Base-by-base conservation (phyloP, 2,329 filamentous ascomycete genomes). In the Escovopsis weberi region DNA sequence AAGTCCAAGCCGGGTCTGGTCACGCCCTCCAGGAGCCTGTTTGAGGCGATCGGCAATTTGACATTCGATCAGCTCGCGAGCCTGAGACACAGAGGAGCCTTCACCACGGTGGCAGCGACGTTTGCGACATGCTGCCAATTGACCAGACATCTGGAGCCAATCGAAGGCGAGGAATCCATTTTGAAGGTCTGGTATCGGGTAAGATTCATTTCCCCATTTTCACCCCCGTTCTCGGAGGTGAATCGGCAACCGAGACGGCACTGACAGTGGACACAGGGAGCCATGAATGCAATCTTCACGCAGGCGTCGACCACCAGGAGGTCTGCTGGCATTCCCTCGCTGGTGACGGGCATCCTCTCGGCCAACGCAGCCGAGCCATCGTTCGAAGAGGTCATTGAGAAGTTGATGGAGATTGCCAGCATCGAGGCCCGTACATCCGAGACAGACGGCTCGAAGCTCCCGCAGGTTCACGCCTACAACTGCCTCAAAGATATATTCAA, bases 391-490 rank as follows among this genome's bases (percentile, higher is more conserved):
- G 76, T 81, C 1, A 78, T 93, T 56, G 55, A 59, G 6, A 74
- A 77, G 32, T 67, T 87, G 4, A 72, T 75, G 46, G 57, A 60
- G 4, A 78, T 85, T 42, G 75, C 79, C 6, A 60, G 67, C 23
- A 59, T 65, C 19, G 68, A 74, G 40, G 73, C 73, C 4, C 62
- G 58, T 9, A 66, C 72, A 36, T 67, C 70, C 0, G 69, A 75
- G 45, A 76, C 72, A 0, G 76, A 80, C 45, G 75, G 72, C 28
- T 73, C 72, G 2, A 80, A 82, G 35, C 64, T 96, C 4, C 82
- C 87, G 0, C 89, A 98, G 60, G 91, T 98, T 0, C 91, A 98
- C 59, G 87, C 91, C 0, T 74, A 94, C 56, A 98, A 98, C 57
- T 94, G 85, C 47, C 66, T 98, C 44, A 91, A 91, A 56, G 87